phyloP scores from a whole-genome alignment of 2,329 filamentous ascomycete genomes.

The Pseudogymnoascus pannorum region DNA sequence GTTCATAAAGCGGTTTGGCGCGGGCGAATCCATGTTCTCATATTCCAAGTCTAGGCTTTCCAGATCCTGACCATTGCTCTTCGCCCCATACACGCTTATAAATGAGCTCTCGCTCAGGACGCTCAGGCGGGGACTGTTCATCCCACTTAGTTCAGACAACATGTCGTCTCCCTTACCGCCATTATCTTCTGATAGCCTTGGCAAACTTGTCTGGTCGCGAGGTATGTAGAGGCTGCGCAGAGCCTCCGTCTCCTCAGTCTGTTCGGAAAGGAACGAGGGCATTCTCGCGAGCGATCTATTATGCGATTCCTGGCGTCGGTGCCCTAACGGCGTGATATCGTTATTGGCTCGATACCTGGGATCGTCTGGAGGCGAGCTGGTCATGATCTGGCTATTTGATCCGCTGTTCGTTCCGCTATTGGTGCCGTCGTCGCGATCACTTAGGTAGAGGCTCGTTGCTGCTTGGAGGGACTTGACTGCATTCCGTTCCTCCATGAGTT shows the following conservation, averaged over 20 bases:
- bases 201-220: conserved; percentile 40
- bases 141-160: conserved; percentile 22
- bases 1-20: conserved; percentile 2
- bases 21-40: not conserved
- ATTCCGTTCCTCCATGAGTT: conserved; percentile 45
- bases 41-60: conserved; percentile 5
- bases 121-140: conserved; percentile 54
- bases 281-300: conserved; percentile 43
- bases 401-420: conserved; percentile 13
- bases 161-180: conserved; percentile 26
- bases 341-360: not conserved
- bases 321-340: not conserved
- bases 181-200: conserved; percentile 38
- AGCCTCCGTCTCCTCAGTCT: conserved; percentile 52
- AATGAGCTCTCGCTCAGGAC: conserved; percentile 63
- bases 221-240: conserved; percentile 49
- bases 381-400: conserved; percentile 12
- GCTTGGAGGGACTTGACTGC: conserved; percentile 45
- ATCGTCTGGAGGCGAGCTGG: conserved; percentile 22
- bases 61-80: conserved; percentile 19
- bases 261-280: conserved; percentile 59
- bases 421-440: conserved; percentile 19
- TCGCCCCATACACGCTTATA: conserved; percentile 53
- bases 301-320: conserved; percentile 24
- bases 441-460: conserved; percentile 19